Evolutionary conservation across 2,329 filamentous ascomycete species (phyloP), one percentile per base, ranked within the genome.

Genomic region (Lizonia empirigonia): DNA sequence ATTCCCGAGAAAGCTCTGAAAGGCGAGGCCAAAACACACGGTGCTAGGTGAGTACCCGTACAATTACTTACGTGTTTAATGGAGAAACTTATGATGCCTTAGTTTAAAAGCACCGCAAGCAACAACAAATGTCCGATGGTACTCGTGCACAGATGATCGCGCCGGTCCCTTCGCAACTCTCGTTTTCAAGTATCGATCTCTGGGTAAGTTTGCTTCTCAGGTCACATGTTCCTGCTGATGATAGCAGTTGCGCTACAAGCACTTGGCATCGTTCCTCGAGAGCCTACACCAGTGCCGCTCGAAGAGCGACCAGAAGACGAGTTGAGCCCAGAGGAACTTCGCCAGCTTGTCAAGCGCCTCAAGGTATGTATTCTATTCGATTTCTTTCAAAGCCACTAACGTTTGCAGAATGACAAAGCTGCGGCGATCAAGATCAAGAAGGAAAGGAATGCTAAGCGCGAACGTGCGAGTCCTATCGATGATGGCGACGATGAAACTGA

Each of bases 1-100:
- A 9, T 64, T 2, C 51, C 58, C 3, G 57, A 67, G 32, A 67
- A 63, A 16, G 60, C 59, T 6, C 26, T 64, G 6, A 63, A 64
- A 41, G 56, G 58, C 0, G 35, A 37, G 2, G 44, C 50, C 3
- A 13, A 64, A 2, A 56, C 62, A 1, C 56, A 62, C 24, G 32
- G 44, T 9, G 15, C 46, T 26, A 49, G n/a, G 56, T 62, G n/a
- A n/a, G 27, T 34, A 16, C 2, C 9, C 13, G n/a, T n/a, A 30
- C 8, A 4, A 4, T 15, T n/a, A 3, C 7, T 15, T 30, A 7
- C 8, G 27, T 15, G 27, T 5, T 10, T 7, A 30, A 30, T 2
- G n/a, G 9, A 5, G n/a, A 12, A 1, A 6, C 13, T 30, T 3
- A 30, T 7, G 9, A 30, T 30, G 13, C 7, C 15, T 15, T 8